Evolutionary conservation across 2,329 filamentous ascomycete species (phyloP).

Genomic region (Neurospora sp.): DNA sequence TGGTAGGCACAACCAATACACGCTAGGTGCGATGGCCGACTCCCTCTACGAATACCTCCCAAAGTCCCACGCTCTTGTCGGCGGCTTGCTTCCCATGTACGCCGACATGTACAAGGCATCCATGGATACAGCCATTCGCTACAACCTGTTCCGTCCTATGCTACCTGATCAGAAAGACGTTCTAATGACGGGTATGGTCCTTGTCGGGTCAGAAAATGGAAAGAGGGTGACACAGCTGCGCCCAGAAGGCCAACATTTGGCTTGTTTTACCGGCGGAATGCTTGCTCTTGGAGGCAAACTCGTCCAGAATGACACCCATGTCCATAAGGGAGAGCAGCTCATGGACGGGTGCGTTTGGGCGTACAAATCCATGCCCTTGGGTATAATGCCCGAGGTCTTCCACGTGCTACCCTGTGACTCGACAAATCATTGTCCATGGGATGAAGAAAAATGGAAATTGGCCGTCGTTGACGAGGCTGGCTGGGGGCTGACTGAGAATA

Average conservation of each 20-base stretch:
- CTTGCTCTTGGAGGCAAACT: conserved; percentile 34
- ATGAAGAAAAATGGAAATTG: conserved; percentile 23
- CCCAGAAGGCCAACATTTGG: conserved; percentile 30
- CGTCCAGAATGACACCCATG: conserved; percentile 33
- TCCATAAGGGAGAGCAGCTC: conserved; percentile 35
- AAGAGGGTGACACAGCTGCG: conserved; percentile 13
- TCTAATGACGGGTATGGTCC: conserved; percentile 42
- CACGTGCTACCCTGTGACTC: conserved; percentile 31
- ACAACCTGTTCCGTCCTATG: conserved; percentile 62
- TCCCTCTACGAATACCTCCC: conserved; percentile 38
- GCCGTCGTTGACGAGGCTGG: conserved; percentile 6
- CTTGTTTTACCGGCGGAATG: conserved; percentile 39
- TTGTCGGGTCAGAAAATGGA: conserved; percentile 15
- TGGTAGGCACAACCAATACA: conserved; percentile 20
- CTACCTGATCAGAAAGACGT: conserved; percentile 52
- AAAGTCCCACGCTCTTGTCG: conserved; percentile 42
- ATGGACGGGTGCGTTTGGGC: conserved; percentile 47
- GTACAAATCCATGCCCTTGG: conserved; percentile 40
- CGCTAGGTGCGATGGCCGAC: conserved; percentile 25
- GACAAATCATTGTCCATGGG: conserved; percentile 24
- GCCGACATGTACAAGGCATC: conserved; percentile 49
- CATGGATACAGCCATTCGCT: conserved; percentile 47
- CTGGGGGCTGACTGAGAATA: conserved; percentile 13
- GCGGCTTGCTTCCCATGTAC: conserved; percentile 32
- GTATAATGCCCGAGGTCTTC: conserved; percentile 50